A percentile compares a stretch with the other conserved stretches of the same genome.
These are phyloP conservation scores for Kuraishia hungarica DNA, from an alignment of 805 yeast species.

Conservation along the genomic window DNA sequence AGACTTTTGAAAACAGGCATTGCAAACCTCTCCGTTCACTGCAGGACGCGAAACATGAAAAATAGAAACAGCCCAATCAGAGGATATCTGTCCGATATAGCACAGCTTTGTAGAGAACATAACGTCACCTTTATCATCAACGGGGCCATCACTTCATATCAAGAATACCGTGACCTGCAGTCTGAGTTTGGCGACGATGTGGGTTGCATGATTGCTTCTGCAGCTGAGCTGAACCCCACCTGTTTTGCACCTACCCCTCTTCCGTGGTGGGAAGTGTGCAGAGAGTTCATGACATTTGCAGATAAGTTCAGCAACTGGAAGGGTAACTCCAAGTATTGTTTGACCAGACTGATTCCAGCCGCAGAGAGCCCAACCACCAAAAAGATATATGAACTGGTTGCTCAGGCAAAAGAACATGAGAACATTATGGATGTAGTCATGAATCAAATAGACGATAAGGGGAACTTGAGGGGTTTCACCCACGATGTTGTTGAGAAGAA, in stretches of 20 bases:
- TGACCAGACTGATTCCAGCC: slow-evolving; percentile 64
- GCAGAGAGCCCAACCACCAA: slow-evolving; percentile 10
- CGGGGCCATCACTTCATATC: slow-evolving; percentile 57
- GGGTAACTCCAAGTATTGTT: slow-evolving; percentile 74
- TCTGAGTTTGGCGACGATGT: slow-evolving; percentile 43
- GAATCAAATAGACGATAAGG: slow-evolving; percentile 27
- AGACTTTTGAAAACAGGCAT: slow-evolving; percentile 72
- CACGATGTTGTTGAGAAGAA: slow-evolving; percentile 3
- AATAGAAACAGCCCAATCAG: slow-evolving; percentile 77
- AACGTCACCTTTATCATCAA: slow-evolving; percentile 73
- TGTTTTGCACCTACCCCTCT: slow-evolving; percentile 46
- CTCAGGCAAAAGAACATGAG: slow-evolving; percentile 45
- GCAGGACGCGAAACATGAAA: slow-evolving; percentile 85
- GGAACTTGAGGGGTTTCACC: slow-evolving; percentile 11
- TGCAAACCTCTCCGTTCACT: slow-evolving; percentile 79
- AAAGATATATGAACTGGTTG: slow-evolving; percentile 45
- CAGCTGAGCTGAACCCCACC: slow-evolving; percentile 82
- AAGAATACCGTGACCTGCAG: slow-evolving; percentile 47
- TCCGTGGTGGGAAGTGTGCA: slow-evolving; percentile 46
- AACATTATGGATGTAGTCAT: slow-evolving; percentile 32
- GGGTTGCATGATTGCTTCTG: slow-evolving; percentile 94
- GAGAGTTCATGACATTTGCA: slow-evolving; percentile 50
- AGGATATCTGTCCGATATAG: slow-evolving; percentile 55
- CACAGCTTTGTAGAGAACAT: slow-evolving; percentile 47
- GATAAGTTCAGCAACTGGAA: slow-evolving; percentile 48